Evolutionary conservation across 2,329 filamentous ascomycete genomes (phyloP).

Genomic region (Colletotrichum falcatum): DNA sequence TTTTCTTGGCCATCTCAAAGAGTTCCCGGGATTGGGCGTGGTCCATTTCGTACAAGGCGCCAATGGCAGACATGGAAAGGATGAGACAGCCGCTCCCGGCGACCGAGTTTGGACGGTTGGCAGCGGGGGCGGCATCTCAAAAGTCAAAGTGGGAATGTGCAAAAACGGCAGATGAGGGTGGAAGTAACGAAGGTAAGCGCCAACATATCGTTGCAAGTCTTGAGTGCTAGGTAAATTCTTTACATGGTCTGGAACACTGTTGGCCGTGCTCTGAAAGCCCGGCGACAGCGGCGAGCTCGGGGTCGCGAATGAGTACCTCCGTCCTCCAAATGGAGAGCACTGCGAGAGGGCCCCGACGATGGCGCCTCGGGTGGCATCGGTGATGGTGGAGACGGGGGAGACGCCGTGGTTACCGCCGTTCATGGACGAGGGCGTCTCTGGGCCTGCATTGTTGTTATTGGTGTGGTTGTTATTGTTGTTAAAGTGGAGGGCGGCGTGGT

Average conservation of each 20-base stretch:
- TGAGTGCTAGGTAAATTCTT: constrained; percentile 80
- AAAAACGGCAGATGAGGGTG: constrained; percentile 96
- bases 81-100: constrained; percentile 89
- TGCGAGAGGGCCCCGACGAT: constrained; percentile 71
- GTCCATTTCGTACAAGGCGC: constrained; percentile 85
- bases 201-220: constrained; percentile 91
- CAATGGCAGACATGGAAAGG: constrained; percentile 85
- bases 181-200: constrained; percentile 90
- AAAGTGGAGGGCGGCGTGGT: constrained; percentile 73
- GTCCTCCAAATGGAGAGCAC: constrained; percentile 66
- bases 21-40: constrained; percentile 82
- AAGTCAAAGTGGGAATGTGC: constrained; percentile 90
- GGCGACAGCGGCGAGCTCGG: constrained; percentile 67
- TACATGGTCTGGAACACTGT: constrained; percentile 64
- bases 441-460: no score
- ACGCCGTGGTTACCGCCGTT: constrained; percentile 71
- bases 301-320: constrained; percentile 73
- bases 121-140: constrained; percentile 78
- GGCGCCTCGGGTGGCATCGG: constrained; percentile 72
- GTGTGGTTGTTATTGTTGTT: no score
- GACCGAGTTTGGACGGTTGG: constrained; percentile 69
- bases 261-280: constrained; percentile 59
- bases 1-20: constrained; percentile 93
- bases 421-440: constrained; percentile 80
- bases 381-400: constrained; percentile 73